Evolutionary conservation across 2,329 filamentous ascomycete genomes (phyloP).

Genomic region (Cordyceps javanica): DNA sequence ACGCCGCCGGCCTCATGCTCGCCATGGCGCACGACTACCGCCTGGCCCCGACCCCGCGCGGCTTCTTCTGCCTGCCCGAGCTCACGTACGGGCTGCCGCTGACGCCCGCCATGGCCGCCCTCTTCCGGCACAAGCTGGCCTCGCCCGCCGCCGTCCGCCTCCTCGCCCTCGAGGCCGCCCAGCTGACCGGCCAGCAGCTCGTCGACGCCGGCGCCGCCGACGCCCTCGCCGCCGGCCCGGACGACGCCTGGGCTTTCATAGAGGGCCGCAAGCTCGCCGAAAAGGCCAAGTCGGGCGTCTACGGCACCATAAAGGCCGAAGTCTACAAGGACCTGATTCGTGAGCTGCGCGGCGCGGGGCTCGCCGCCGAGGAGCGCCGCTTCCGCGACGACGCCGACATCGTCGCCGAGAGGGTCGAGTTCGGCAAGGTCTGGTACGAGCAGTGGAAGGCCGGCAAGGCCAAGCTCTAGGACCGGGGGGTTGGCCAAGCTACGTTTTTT

Average conservation of each 20-base stretch:
- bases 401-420: conserved; percentile 37
- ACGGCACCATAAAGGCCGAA: conserved; percentile 66
- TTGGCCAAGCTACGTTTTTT: neutral
- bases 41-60: conserved; percentile 62
- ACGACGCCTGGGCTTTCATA: conserved; percentile 57
- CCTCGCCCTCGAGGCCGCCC: conserved; percentile 66
- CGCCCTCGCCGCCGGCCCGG: conserved; percentile 46
- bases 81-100: conserved; percentile 74
- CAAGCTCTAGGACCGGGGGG: conserved; percentile 31
- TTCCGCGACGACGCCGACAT: conserved; percentile 35
- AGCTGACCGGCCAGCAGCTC: conserved; percentile 59
- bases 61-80: conserved; percentile 78
- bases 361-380: conserved; percentile 44
- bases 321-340: conserved; percentile 64
- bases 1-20: conserved; percentile 76
- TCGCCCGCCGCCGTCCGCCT: conserved; percentile 50
- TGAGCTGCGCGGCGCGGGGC: conserved; percentile 46
- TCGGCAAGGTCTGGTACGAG: conserved; percentile 40
- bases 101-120: conserved; percentile 63
- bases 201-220: conserved; percentile 64
- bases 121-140: conserved; percentile 66
- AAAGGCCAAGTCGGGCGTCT: conserved; percentile 61
- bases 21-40: conserved; percentile 81
- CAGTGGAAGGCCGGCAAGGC: conserved; percentile 38
- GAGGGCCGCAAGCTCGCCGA: conserved; percentile 50